Evolutionary conservation across 2,329 filamentous ascomycete species (phyloP).

Genomic region (Zymoseptoria passerinii): DNA sequence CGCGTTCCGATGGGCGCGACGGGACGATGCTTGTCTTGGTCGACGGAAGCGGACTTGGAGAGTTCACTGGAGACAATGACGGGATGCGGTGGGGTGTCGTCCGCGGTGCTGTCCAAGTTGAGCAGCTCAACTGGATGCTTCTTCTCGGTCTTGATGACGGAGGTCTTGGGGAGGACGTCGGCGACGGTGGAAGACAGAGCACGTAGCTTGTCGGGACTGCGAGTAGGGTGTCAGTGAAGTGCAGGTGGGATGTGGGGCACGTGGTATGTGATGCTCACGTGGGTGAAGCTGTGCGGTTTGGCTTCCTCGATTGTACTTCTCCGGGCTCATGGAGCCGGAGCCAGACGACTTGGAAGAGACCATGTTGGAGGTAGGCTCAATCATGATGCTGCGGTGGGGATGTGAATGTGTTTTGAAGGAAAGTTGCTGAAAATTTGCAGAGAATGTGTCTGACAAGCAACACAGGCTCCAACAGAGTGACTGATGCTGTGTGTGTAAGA

Average conservation of each 20-base stretch:
- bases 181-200: not conserved
- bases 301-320: not conserved
- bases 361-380: not conserved
- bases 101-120: constrained; percentile 12
- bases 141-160: not conserved
- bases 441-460: not conserved
- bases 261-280: not conserved
- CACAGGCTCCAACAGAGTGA: not conserved
- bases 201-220: not conserved
- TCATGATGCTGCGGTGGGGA: not conserved
- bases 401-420: not conserved
- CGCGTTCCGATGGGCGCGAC: constrained; percentile 15
- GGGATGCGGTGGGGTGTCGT: constrained; percentile 1
- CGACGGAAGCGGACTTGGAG: not conserved
- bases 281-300: not conserved
- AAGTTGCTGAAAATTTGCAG: not conserved
- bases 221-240: not conserved
- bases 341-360: not conserved
- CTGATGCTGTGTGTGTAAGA: not conserved
- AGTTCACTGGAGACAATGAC: constrained; percentile 7
- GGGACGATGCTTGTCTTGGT: not conserved
- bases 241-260: not conserved
- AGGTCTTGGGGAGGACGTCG: not conserved
- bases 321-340: not conserved
- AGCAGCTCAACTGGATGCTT: constrained; percentile 1